Percentiles rank a stretch among this genome's conserved stretches.
phyloP scores from a whole-genome alignment of 1,284 basidiomycete species.

The Rhodotorula mucilaginosa region DNA sequence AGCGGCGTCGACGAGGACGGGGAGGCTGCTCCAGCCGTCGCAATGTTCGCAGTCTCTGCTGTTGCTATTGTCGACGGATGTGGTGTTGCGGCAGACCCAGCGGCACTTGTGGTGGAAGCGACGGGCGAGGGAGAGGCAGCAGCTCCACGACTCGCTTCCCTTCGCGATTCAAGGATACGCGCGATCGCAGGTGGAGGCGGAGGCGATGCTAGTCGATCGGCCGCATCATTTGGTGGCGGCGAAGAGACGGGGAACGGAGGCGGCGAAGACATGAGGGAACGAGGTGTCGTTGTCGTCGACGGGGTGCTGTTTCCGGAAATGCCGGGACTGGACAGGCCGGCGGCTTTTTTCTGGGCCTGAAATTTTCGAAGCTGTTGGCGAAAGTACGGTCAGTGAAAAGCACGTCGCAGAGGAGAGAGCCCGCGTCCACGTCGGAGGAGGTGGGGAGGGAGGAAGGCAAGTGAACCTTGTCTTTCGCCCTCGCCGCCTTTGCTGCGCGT shows the following conservation, averaged over 20 bases:
- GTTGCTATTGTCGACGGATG: background rate
- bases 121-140: too few species aligned
- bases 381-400: background rate
- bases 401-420: background rate
- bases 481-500: conserved; percentile 41
- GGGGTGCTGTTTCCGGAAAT: background rate
- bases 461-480: conserved; percentile 42
- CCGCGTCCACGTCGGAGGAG: background rate
- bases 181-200: background rate
- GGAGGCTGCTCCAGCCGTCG: background rate
- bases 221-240: background rate
- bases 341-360: conserved; percentile 38
- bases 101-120: background rate
- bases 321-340: conserved; percentile 1
- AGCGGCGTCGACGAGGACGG: background rate
- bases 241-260: background rate
- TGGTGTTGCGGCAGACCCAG: background rate
- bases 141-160: too few species aligned
- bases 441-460: background rate
- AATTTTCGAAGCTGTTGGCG: conserved; percentile 40
- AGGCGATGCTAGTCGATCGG: background rate
- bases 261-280: background rate
- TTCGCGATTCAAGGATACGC: background rate
- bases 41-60: too few species aligned
- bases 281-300: background rate